Base-by-base conservation (phyloP, 176 grass and related monocot species). In the Oryza meyeriana region DNA sequence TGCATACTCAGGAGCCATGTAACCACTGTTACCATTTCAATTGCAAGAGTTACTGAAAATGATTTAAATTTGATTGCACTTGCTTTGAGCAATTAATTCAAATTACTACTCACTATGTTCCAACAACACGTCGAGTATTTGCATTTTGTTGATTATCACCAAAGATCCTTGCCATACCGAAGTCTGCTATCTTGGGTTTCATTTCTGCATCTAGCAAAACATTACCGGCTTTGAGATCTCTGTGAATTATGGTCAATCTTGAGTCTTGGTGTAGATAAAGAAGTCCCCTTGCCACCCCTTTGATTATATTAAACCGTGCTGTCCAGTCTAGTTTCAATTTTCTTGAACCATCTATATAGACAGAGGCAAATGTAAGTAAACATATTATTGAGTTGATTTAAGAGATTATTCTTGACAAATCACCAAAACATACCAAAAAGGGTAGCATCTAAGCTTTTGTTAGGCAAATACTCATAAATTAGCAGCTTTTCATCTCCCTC, bases 1-100 rank as follows among this genome's bases (percentile, higher is more conserved):
- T 14, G 87, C 90, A 87, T 92, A 89, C 22, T 92, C 83, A 48
- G 80, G 90, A 74, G 90, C 81, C 87, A 92, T 92, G 4, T 92
- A 92, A 6, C 90, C 86, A 72, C 87, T 92, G 28, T 0, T 50
- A 29, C 3, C 9, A 62, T 44, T 26, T 33, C 27, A 1, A 50
- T 0, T 33, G 36, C 1, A 25, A 65, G 17, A 68, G 55, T 58
- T 22, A 59, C 11, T 24, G 0, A 4, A 4, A 25, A 25, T 20
- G 10, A 8, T 2, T n/a, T 36, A 6, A 26, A 81, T 28, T 17
- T 9, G 2, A n/a, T n/a, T n/a, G n/a, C 0, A 26, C 41, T 10
- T 24, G 0, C 1, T 41, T 44, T 8, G 0, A 47, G 40, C 4
- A 55, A 13, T 10, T n/a, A n/a, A n/a, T n/a, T n/a, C n/a, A n/a